Evolutionary conservation across 176 grass and related monocot species (phyloP).

Genomic region (Leersia perrieri): DNA sequence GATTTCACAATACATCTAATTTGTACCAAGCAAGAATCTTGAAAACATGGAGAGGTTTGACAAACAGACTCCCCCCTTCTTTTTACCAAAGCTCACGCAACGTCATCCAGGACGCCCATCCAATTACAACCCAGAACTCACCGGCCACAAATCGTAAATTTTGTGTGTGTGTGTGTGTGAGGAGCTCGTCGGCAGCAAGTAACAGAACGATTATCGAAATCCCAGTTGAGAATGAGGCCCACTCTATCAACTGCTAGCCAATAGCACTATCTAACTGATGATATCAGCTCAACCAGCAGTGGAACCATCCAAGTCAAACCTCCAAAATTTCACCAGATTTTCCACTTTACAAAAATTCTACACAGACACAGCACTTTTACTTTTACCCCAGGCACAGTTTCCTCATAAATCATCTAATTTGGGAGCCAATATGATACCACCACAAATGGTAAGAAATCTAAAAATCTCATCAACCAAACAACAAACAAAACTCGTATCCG

Average conservation of each 20-base stretch:
- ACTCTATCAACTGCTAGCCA: not conserved
- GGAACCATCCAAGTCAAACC: constrained; percentile 27
- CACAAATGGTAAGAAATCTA: not conserved
- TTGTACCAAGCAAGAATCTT: not conserved
- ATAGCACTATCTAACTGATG: not conserved
- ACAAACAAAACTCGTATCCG: not conserved
- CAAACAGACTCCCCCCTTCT: not conserved
- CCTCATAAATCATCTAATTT: constrained; percentile 6
- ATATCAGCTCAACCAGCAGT: not conserved
- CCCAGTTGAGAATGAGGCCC: not conserved
- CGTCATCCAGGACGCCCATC: not conserved
- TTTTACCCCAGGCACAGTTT: constrained; percentile 9
- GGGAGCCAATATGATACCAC: not conserved
- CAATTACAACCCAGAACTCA: not conserved
- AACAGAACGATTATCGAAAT: not conserved
- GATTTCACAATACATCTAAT: not conserved
- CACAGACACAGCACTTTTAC: not conserved
- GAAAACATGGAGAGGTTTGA: not conserved
- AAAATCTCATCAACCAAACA: not conserved
- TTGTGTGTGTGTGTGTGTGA: too few relatives aligned
- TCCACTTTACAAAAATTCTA: not conserved
- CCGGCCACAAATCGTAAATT: not conserved
- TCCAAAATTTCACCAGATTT: not conserved
- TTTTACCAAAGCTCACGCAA: not conserved
- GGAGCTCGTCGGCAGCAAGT: not conserved